Evolutionary conservation across 2,329 filamentous ascomycete genomes (phyloP), one percentile per base, ranked within the genome.

Genomic region (Ceratocystiopsis sp.): DNA sequence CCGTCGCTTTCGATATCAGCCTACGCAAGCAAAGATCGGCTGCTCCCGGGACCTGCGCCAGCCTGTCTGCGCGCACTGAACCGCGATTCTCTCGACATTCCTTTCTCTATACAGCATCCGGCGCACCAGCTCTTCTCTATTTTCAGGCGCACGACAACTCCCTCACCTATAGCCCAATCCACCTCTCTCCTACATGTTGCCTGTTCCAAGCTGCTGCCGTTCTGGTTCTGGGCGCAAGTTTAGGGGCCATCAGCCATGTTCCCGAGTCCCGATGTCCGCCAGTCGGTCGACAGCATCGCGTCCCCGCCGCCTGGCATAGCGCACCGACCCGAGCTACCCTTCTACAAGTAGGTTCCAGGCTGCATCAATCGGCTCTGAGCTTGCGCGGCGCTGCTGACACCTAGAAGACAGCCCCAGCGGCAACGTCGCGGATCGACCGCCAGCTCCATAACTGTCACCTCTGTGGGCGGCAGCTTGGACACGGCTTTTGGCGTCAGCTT

Each of bases 381-480:
- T 29, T 29, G 18, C 13, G 13, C 13, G 11, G 3, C 7, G 16
- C 40, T 38, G 14, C 42, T 40, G 17, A 6, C 10, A 13, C 7
- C 13, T 11, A 42, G 45, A 19, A 43, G 41, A 37, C 41, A 41
- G 36, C 55, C 62, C 13, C 55, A 29, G 25, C 25, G 56, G 14
- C 67, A 73, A 40, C 70, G 87, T 56, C 73, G 86, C 60, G 82
- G 77, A 48, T 96, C 91, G 43, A 83, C 78, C 21, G 80, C 87
- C 38, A 93, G 86, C 66, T 95, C 89, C 18, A 75, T 89, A 52
- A 77, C 80, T 18, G 76, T 89, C 52, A 77, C 80, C 56, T 95
- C 87, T 32, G 77, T 93, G 57, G 86, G 86, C 48, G 85, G 85
- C n/a, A 71, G 75, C 34, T 65, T 93, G 47, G 85, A 94, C 56